Base-by-base conservation (phyloP, 1,139 yeast genomes). In the Geotrichum restrictum region DNA sequence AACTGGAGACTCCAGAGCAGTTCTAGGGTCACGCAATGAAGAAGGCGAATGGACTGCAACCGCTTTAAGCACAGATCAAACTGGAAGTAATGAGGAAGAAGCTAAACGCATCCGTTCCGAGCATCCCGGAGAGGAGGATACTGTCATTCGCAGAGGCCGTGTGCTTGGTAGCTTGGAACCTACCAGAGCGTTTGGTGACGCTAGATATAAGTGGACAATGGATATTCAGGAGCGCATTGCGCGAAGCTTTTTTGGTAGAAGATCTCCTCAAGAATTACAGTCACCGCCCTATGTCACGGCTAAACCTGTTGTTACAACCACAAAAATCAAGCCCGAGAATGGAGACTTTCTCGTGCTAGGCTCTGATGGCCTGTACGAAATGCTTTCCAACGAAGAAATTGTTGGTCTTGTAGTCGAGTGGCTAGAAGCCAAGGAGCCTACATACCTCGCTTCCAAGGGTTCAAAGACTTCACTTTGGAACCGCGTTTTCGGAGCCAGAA, bases 231-330 rank as follows among this genome's bases (percentile, higher is more conserved):
- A 85, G 53, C 73, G 79, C 55, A 77, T 86, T 27, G 85, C 88
- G 60, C 77, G 83, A 57, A 85, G 83, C 64, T 85, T 88, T 62
- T 91, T 91, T 67, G 95, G 96, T 36, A 80, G 93, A 65, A 74
- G 84, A 55, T 80, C 87, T 47, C 97, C 98, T 2, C 79, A 81
- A 49, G 83, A 84, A 61, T 77, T 88, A 58, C 43, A 45, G 37
- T 84, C 96, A 0, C 98, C 99, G 4, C 99, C 99, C 0, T 93
- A 93, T 68, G 97, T 93, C 34, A 93, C 98, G 0, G 98, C 98
- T 0, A 91, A 85, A 66, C 99, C 99, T 0, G 96, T 85, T 29
- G 78, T 93, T 33, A 85, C 96, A 10, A 83, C 95, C 2, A 85
- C 94, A 11, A 80, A 83, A 63, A 80, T 94, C 48, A 76, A 77